Base-by-base conservation (phyloP, 1,284 basidiomycete genomes). In the Leucoagaricus sp. region DNA sequence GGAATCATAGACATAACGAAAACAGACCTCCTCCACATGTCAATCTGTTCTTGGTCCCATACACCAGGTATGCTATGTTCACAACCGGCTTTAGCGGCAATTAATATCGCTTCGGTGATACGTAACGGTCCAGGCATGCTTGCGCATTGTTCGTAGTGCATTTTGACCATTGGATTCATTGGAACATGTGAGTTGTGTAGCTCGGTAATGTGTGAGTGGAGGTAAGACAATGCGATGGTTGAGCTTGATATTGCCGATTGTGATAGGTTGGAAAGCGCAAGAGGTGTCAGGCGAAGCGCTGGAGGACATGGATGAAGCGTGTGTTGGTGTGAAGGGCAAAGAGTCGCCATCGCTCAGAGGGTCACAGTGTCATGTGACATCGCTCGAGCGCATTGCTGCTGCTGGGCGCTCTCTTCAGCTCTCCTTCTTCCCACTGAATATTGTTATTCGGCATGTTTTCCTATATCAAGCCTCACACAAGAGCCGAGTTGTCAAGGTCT, bases 121-220 rank as follows among this genome's bases (percentile, higher is more conserved):
- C 78, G 55, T 10, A 79, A 63, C 0, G 73, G 74, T 3, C 76
- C 77, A 0, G 72, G 68, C 2, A 61, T 58, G 21, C 64, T 65
- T 8, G 68, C 69, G 1, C 76, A 62, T 50, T 79, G 76, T 0
- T 73, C 70, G 0, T 77, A 75, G 55, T 78, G 76, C 49, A 76
- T 74, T 19, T 69, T 74, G 47, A 69, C 58, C 33, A 68, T 49
- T 29, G 77, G 77, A 0, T 74, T 71, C 7, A 63, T 63, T 0
- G 73, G 71, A 5, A 65, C 67, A 31, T 65, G 65, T 61, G 13
- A 61, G 61, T 28, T 59, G 58, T 1, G 64, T 61, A 2, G 60
- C 56, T 34, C 60, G 59, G 42, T 58, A 62, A 7, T 68, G 63
- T 2, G 69, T 68, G 49, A 65, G 44, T 10, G 69, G 68, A 8